Evolutionary conservation across 169 alveolate genomes (phyloP).

Genomic region (Eimeria zaria): DNA sequence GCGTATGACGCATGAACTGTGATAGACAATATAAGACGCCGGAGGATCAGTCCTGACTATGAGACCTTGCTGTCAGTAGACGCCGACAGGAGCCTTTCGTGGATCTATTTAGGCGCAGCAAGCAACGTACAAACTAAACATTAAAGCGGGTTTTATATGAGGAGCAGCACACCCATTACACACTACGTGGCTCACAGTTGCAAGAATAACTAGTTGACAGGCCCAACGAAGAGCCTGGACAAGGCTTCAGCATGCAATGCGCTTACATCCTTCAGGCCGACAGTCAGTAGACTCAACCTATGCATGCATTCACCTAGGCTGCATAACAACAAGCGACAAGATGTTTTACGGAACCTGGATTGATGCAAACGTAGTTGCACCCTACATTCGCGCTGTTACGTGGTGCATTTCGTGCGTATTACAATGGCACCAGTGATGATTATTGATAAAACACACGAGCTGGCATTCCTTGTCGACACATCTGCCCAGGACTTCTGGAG

Average conservation of each 20-base stretch:
- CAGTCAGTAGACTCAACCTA: too few relatives aligned
- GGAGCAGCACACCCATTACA: neutral
- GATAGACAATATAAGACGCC: neutral
- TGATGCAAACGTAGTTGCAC: neutral
- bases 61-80: neutral
- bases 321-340: neutral
- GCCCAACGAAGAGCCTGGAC: neutral
- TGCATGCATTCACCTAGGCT: neutral
- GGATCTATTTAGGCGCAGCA: neutral
- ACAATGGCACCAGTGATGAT: neutral
- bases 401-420: neutral
- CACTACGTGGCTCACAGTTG: neutral
- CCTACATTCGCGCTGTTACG: neutral
- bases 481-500: neutral
- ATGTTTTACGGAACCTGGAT: neutral
- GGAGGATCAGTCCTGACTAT: neutral
- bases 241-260: neutral
- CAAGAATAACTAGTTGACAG: neutral
- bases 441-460: neutral
- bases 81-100: neutral
- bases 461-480: neutral
- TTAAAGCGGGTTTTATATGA: neutral
- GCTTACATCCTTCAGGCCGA: neutral
- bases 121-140: neutral
- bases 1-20: neutral